Evolutionary conservation across 2,329 filamentous ascomycete species (phyloP).

Genomic region (Clarireedia monteithiana): DNA sequence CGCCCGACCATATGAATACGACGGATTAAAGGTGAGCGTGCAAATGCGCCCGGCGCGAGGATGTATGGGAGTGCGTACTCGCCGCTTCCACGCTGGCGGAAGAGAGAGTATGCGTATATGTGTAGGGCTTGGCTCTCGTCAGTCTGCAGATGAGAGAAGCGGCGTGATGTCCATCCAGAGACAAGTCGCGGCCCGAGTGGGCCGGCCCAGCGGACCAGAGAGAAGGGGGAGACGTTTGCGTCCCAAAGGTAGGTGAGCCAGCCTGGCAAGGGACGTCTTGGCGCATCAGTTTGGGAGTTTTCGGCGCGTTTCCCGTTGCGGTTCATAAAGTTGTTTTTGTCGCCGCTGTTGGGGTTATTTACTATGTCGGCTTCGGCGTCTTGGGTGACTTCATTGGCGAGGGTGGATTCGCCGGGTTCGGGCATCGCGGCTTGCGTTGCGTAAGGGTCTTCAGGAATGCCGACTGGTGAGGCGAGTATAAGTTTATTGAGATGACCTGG

Average conservation of each 20-base stretch:
- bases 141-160: constrained; percentile 80
- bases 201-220: constrained; percentile 77
- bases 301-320: constrained; percentile 35
- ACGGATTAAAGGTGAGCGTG: constrained; percentile 77
- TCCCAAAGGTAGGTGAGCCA: constrained; percentile 97
- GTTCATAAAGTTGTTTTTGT: constrained; percentile 47
- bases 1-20: constrained; percentile 81
- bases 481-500: constrained; percentile 92
- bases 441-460: constrained; percentile 89
- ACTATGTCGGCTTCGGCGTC: constrained; percentile 50
- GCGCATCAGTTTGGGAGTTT: constrained; percentile 26
- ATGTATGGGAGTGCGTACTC: constrained; percentile 92
- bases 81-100: constrained; percentile 83
- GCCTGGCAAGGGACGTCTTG: constrained; percentile 56
- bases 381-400: constrained; percentile 72
- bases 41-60: constrained; percentile 87
- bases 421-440: constrained; percentile 76
- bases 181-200: constrained; percentile 87
- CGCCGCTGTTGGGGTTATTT: constrained; percentile 31
- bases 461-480: constrained; percentile 88
- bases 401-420: constrained; percentile 63
- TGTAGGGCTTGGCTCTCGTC: constrained; percentile 80
- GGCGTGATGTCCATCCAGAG: constrained; percentile 87
- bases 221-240: constrained; percentile 92
- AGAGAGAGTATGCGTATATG: constrained; percentile 89